Conservation (phyloP, 352 stramenopile genomes). For the Halophytophthora batemanensis region DNA sequence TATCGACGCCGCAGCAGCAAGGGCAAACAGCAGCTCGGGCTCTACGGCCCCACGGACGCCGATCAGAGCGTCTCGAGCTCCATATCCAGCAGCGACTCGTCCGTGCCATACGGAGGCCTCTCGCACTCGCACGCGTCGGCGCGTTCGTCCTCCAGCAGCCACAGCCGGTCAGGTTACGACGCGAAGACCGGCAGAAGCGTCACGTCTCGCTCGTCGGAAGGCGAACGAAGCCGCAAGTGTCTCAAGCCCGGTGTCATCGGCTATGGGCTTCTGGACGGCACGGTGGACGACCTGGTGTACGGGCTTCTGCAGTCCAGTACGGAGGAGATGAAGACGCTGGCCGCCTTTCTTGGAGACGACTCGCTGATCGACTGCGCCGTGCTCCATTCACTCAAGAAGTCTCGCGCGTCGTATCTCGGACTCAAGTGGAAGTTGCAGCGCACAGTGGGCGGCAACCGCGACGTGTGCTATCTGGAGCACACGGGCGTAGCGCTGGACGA, state of each 20-base stretch:
- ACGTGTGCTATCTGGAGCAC: conserved; percentile 70
- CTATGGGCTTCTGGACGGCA: conserved; percentile 42
- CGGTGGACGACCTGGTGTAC: conserved; percentile 54
- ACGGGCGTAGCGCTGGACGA: conserved; percentile 55
- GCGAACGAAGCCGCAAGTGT: conserved; percentile 39
- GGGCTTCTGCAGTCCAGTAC: conserved; percentile 47
- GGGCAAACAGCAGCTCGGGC: conserved; percentile 28
- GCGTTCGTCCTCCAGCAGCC: conserved; percentile 22
- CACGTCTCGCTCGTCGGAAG: conserved; percentile 29
- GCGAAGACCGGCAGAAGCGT: conserved; percentile 10
- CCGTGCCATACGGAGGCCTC: conserved; percentile 7
- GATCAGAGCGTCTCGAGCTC: conserved; percentile 5
- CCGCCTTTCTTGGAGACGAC: conserved; percentile 44
- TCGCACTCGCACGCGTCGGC: conserved; percentile 23
- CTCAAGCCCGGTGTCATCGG: conserved; percentile 45
- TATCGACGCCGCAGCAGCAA: conserved; percentile 42
- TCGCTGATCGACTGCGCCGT: conserved; percentile 64
- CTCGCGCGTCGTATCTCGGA: conserved; percentile 53
- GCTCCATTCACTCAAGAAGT: conserved; percentile 52
- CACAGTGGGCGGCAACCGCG: conserved; percentile 68
- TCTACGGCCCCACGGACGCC: conserved; percentile 26
- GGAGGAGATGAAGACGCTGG: conserved; percentile 58
- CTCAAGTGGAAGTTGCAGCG: conserved; percentile 75
- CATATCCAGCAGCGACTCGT: conserved; percentile 21
- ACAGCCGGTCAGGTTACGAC: conserved; percentile 20